Conservation (phyloP, 805 yeast species). For the Tetrapisispora phaffii region DNA sequence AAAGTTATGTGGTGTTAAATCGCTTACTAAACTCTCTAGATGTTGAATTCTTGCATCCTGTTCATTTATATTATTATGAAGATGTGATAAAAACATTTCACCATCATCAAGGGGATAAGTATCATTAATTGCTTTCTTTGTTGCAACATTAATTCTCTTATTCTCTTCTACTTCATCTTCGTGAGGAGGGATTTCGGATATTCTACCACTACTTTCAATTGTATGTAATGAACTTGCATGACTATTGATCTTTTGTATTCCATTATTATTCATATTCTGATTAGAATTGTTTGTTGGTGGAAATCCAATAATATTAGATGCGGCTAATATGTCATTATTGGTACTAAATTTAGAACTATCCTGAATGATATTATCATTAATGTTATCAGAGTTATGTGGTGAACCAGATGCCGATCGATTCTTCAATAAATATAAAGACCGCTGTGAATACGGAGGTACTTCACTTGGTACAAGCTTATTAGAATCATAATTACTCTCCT, state of each 20-base stretch:
- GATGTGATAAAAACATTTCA: conserved; percentile 4
- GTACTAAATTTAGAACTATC: background rate
- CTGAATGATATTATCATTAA: background rate
- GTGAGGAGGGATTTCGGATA: conserved; percentile 21
- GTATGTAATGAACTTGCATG: background rate
- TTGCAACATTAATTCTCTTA: background rate
- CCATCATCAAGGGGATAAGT: background rate
- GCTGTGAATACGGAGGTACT: background rate
- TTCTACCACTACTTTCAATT: conserved; percentile 9
- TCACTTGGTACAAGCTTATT: background rate
- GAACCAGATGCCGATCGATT: background rate
- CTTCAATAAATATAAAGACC: background rate
- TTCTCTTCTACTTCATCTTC: conserved; percentile 9
- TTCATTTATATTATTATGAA: conserved; percentile 23
- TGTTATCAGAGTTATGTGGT: background rate
- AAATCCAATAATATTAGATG: background rate
- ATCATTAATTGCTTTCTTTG: conserved; percentile 1
- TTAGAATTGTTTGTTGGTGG: background rate
- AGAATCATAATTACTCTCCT: background rate
- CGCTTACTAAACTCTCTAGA: conserved; percentile 23
- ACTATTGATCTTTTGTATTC: background rate
- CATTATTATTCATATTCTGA: background rate
- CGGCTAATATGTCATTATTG: background rate
- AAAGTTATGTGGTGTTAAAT: conserved; percentile 3
- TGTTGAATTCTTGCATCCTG: conserved; percentile 27